Percentiles rank a stretch among this genome's conserved stretches.
Evolutionary conservation across 2,329 filamentous ascomycete species (phyloP).

Genomic region (Cyphellophora europaea): DNA sequence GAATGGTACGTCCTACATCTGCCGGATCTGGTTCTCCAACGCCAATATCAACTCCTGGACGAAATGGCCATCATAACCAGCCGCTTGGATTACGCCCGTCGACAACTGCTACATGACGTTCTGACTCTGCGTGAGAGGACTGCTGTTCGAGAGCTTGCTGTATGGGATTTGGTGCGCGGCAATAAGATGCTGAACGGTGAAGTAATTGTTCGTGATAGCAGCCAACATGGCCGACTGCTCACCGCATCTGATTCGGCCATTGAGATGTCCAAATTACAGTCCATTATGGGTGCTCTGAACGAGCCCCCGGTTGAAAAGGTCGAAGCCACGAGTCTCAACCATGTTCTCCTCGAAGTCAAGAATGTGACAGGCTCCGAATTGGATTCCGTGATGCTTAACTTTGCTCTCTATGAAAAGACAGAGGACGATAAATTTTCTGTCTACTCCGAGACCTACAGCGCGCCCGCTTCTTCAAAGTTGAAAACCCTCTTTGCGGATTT

Average conservation of each 20-base stretch:
- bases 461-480: slow-evolving; percentile 58
- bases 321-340: slow-evolving; percentile 62
- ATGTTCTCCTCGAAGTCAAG: slow-evolving; percentile 78
- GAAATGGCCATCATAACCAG: slow-evolving; percentile 71
- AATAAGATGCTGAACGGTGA: slow-evolving; percentile 93
- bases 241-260: slow-evolving; percentile 91
- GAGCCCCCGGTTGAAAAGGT: slow-evolving; percentile 61
- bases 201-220: slow-evolving; percentile 86
- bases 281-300: slow-evolving; percentile 88
- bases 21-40: slow-evolving; percentile 76
- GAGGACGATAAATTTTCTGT: slow-evolving; percentile 54
- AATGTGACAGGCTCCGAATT: slow-evolving; percentile 67
- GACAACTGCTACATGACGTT: slow-evolving; percentile 89
- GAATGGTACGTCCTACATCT: slow-evolving; percentile 98
- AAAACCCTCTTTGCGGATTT: slow-evolving; percentile 85
- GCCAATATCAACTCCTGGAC: slow-evolving; percentile 73
- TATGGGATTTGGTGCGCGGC: slow-evolving; percentile 89
- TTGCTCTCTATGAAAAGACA: slow-evolving; percentile 67
- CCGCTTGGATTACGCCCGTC: slow-evolving; percentile 72
- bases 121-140: slow-evolving; percentile 77
- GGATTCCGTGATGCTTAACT: slow-evolving; percentile 65
- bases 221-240: slow-evolving; percentile 71
- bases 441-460: slow-evolving; percentile 72
- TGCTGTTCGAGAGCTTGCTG: slow-evolving; percentile 73
- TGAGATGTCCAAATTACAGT: slow-evolving; percentile 82